Base-by-base conservation (phyloP, 202 grass and related monocot genomes). In the Panicum virgatum region DNA sequence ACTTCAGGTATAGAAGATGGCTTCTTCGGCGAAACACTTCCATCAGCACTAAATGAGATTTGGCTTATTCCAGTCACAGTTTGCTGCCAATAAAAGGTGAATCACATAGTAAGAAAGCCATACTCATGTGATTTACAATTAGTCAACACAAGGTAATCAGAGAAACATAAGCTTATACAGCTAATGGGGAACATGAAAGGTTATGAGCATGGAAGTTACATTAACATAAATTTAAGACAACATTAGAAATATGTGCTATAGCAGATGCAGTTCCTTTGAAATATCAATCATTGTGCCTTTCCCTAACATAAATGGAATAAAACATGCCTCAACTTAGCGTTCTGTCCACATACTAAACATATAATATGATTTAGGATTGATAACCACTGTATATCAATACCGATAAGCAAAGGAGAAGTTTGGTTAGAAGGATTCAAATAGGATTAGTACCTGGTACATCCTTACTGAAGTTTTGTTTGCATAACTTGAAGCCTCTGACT, bases 21-120 rank as follows among this genome's bases (percentile, higher is more conserved):
- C 61, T 97, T 97, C 92, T 97, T 97, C 4, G 94, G 94, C 45
- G 94, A 91, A 73, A 89, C 79, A 73, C 76, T 86, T 84, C 93
- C 94, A 20, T 97, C 90, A 48, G 90, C 78, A 34, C 87, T 85
- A 73, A 97, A 97, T 91, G 94, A 94, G 59, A 97, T 94, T 62
- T 97, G 94, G 84, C 94, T 97, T 51, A 94, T 91, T 66, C 91
- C 92, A 50, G 79, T 90, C 64, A 92, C 66, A 69, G 90, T 85
- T 94, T 97, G 86, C 92, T 97, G 92, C 64, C 72, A 83, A 37
- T 62, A 42, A 81, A 62, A 68, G 63, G 13, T 1, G 22, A 37
- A 58, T 75, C 32, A 80, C 74, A 83, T 34, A 48, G 58, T 81
- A 68, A 85, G 18, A 79, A 82, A 9, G n/a, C 8, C 52, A 34